These are phyloP conservation scores for Borovskyia barvae DNA, from an alignment of 208 protist genomes.

Conservation along the genomic window DNA sequence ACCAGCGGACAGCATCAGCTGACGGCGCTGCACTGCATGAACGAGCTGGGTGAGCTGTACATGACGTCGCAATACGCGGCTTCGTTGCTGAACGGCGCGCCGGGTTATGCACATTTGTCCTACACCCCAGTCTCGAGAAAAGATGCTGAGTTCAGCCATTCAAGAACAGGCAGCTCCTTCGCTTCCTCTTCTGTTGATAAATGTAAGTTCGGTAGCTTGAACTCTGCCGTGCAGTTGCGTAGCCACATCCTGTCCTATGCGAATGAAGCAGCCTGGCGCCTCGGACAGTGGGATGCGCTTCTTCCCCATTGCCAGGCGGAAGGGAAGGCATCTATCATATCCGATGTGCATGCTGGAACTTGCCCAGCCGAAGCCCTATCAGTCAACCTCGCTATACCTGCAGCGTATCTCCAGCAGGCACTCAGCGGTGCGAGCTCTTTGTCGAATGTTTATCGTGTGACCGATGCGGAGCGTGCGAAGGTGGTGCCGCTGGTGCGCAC, in stretches of 20 bases:
- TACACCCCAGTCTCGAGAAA: too few species aligned
- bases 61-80: slow-evolving; percentile 76
- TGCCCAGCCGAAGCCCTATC: too few species aligned
- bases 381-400: slow-evolving; percentile 18
- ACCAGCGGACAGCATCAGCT: slow-evolving; percentile 71
- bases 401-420: slow-evolving; percentile 13
- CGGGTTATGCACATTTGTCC: too few species aligned
- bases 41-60: slow-evolving; percentile 82
- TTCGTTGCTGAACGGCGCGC: slow-evolving; percentile 17
- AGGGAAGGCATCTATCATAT: too few species aligned
- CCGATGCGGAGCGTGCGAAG: slow-evolving; percentile 40
- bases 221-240: slow-evolving; percentile 3
- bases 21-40: slow-evolving; percentile 79
- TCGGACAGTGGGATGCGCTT: slow-evolving; percentile 78
- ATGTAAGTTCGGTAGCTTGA: too few species aligned
- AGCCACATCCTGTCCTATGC: slow-evolving; percentile 68
- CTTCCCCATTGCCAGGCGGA: slow-evolving; percentile 14
- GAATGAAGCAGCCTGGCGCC: slow-evolving; percentile 84
- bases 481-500: slow-evolving; percentile 49
- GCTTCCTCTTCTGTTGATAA: too few species aligned
- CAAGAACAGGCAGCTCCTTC: too few species aligned
- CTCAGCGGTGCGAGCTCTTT: slow-evolving; percentile 5
- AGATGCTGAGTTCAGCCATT: too few species aligned
- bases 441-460: slow-evolving; percentile 7
- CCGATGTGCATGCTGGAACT: too few species aligned